Evolutionary conservation across 1,284 basidiomycete species (phyloP).

Genomic region (Mycosarcoma mackinlayi): DNA sequence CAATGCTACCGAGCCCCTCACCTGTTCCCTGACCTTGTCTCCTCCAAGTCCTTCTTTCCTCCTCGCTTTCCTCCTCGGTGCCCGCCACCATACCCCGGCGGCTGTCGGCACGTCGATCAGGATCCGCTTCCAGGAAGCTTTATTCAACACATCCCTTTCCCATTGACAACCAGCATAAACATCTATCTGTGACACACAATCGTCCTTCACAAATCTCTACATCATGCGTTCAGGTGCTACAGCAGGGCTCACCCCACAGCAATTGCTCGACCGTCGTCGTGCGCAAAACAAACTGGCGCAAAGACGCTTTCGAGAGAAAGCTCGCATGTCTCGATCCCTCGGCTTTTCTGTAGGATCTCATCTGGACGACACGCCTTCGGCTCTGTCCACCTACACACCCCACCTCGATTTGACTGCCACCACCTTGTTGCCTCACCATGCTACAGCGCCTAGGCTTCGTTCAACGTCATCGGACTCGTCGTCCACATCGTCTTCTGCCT

Average conservation of each 20-base stretch:
- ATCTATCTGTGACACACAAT: no score
- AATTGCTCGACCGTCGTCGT: slow-evolving; percentile 47
- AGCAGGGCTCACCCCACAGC: slow-evolving; percentile 39
- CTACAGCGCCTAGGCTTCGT: slow-evolving; percentile 4
- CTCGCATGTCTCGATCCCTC: slow-evolving; percentile 21
- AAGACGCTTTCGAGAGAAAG: slow-evolving; percentile 44
- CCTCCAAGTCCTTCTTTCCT: no score
- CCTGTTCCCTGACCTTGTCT: no score
- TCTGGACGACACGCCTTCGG: slow-evolving; percentile 8
- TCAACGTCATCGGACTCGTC: slow-evolving; percentile 31
- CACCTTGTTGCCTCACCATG: not conserved
- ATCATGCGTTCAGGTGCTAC: slow-evolving; percentile 44
- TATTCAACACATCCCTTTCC: not conserved
- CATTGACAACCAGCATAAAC: not conserved
- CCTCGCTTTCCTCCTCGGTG: no score
- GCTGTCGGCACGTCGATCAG: not conserved
- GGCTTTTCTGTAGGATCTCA: slow-evolving; percentile 10
- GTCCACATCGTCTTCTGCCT: slow-evolving; percentile 8
- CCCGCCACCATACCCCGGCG: no score
- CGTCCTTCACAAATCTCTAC: not conserved
- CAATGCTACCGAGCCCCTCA: no score
- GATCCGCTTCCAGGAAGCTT: not conserved
- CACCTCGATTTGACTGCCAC: slow-evolving; percentile 21
- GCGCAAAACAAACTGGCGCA: slow-evolving; percentile 54
- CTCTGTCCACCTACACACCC: slow-evolving; percentile 6